phyloP scores from a whole-genome alignment of 306 rosid genomes.

The Dalbergia oliveri region DNA sequence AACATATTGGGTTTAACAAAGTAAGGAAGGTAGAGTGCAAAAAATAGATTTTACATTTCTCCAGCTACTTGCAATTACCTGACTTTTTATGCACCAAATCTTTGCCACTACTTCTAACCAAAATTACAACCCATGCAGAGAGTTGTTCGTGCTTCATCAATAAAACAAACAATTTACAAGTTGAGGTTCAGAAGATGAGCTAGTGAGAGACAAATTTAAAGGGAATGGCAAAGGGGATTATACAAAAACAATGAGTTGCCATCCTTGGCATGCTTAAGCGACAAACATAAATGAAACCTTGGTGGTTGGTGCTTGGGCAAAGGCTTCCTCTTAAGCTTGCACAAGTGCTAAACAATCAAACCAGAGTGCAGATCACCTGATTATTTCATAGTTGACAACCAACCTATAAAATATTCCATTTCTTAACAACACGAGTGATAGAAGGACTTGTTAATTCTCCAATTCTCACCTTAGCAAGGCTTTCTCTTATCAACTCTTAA shows the following conservation, averaged over 20 bases:
- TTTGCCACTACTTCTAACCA: constrained; percentile 50
- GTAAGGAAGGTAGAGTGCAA: background rate
- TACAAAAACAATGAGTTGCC: constrained; percentile 71
- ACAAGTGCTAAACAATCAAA: constrained; percentile 50
- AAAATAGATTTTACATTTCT: constrained; percentile 16
- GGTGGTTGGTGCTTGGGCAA: constrained; percentile 38
- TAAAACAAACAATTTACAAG: constrained; percentile 73
- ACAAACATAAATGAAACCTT: constrained; percentile 44
- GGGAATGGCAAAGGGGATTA: constrained; percentile 54
- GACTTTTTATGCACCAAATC: constrained; percentile 47
- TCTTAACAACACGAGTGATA: constrained; percentile 27
- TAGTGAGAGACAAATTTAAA: constrained; percentile 38
- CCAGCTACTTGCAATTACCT: constrained; percentile 35
- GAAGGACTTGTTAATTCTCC: constrained; percentile 29
- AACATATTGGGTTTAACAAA: background rate
- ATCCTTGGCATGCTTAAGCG: constrained; percentile 55
- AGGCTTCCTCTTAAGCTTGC: constrained; percentile 50
- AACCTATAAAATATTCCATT: constrained; percentile 20
- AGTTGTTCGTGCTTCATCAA: constrained; percentile 55
- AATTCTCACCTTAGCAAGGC: constrained; percentile 77
- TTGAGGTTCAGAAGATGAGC: constrained; percentile 49
- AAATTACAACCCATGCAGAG: constrained; percentile 57
- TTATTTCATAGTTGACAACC: constrained; percentile 21
- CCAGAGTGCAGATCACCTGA: constrained; percentile 33
- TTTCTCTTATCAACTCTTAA: constrained; percentile 93